Evolutionary conservation across 164 flowering plant species (phyloP).

Genomic region (Vitis rupestris): DNA sequence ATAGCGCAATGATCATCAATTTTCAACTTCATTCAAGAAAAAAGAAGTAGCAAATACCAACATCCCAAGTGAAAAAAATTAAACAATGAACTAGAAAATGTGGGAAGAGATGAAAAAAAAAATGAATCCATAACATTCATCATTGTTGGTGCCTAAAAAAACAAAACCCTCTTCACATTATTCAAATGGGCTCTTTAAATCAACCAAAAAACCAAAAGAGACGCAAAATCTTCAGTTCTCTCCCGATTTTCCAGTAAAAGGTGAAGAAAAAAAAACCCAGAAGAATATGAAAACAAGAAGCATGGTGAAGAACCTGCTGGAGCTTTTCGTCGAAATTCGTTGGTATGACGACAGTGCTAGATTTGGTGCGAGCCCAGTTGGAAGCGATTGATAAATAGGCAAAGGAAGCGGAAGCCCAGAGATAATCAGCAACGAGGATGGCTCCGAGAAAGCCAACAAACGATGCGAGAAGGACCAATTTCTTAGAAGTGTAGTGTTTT

Average conservation of each 20-base stretch:
- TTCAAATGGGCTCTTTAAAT: too few relatives aligned
- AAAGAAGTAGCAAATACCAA: background rate
- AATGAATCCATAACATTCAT: too few relatives aligned
- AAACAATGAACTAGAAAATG: too few relatives aligned
- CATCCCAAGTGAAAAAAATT: background rate
- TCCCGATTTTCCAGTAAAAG: background rate
- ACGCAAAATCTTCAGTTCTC: too few relatives aligned
- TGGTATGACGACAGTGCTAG: slow-evolving; percentile 9
- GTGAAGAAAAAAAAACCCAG: background rate
- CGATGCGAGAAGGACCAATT: slow-evolving; percentile 15
- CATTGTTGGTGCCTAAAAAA: too few relatives aligned
- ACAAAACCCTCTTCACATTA: too few relatives aligned
- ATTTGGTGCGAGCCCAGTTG: slow-evolving; percentile 19
- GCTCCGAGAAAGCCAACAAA: slow-evolving; percentile 36
- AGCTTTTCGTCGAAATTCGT: background rate
- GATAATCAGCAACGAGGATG: slow-evolving; percentile 36
- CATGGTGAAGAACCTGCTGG: slow-evolving; percentile 4
- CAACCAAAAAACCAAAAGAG: too few relatives aligned
- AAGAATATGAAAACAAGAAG: background rate
- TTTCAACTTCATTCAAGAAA: too few relatives aligned
- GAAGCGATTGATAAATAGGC: slow-evolving; percentile 16
- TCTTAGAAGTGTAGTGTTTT: slow-evolving; percentile 20
- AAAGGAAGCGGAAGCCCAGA: slow-evolving; percentile 46
- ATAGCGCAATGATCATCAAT: background rate
- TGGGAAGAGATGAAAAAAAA: too few relatives aligned